These are phyloP conservation scores for Alternaria sp. DNA, from an alignment of 2,329 filamentous ascomycete genomes.

Conservation along the genomic window DNA sequence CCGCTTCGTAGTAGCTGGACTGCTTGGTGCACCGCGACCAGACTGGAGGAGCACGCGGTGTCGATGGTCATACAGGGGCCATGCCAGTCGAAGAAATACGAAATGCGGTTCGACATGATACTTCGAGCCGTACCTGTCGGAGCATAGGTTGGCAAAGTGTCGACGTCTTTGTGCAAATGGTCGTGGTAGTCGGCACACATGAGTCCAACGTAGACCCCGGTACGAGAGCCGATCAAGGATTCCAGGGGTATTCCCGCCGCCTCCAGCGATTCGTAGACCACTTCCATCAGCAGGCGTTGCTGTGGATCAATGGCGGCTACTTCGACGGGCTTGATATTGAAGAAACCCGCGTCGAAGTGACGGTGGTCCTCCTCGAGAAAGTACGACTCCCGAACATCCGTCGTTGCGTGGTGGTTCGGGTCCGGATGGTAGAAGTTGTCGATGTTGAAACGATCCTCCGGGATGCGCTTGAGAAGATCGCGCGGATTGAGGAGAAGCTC, in stretches of 20 bases:
- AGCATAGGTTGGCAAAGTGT: neutral
- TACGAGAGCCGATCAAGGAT: constrained; percentile 30
- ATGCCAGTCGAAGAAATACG: constrained; percentile 46
- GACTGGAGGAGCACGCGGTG: constrained; percentile 47
- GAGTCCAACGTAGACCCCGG: constrained; percentile 36
- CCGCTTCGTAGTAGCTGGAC: constrained; percentile 14
- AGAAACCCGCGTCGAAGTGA: constrained; percentile 43
- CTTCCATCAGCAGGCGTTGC: constrained; percentile 43
- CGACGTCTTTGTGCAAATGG: neutral
- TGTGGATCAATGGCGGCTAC: constrained; percentile 40
- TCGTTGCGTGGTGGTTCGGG: constrained; percentile 40
- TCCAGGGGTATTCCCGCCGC: neutral
- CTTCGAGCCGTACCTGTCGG: neutral
- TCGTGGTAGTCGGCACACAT: constrained; percentile 9
- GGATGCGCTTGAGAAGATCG: constrained; percentile 38
- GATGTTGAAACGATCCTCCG: constrained; percentile 35
- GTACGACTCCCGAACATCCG: constrained; percentile 29
- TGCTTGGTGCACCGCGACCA: constrained; percentile 38
- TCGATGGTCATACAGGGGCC: constrained; percentile 49
- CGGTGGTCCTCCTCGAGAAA: constrained; percentile 22
- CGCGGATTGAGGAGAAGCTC: constrained; percentile 30
- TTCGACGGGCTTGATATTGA: constrained; percentile 35
- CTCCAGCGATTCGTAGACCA: constrained; percentile 39
- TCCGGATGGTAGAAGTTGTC: constrained; percentile 33
- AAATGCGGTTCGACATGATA: constrained; percentile 43